Base-by-base conservation (phyloP, 768 basidiomycete species). In the Mycena belliarum region DNA sequence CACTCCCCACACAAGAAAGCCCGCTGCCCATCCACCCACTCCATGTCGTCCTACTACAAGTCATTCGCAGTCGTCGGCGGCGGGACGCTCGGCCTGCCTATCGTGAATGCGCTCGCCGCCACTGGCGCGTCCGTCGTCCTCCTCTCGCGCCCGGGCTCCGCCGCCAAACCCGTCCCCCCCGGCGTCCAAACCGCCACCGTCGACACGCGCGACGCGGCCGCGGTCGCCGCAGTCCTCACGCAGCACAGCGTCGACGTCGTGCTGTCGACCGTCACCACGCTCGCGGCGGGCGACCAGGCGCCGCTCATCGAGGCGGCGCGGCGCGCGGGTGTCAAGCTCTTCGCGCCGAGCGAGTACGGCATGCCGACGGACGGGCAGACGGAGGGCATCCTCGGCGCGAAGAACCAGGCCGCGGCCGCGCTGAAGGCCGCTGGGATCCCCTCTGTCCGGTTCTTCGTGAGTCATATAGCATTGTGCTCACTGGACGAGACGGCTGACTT, bases 81-180 rank as follows among this genome's bases (percentile, higher is more conserved):
- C 18, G 60, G 60, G 9, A 45, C 33, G 11, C 8, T 68, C 60
- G 35, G 70, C 66, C 29, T 70, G 61, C 45, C 73, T 63, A 48
- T 68, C 62, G 57, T 77, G 73, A 14, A 49, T 62, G 57, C 79
- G 78, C 53, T 81, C 81, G 26, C 89, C 60, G 55, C 85, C 78
- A 64, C 91, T 20, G 50, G 57, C 7, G 58, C 59, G 20, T 38
- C 59, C 16, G 49, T 64, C 7, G 24, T 69, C 33, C 59, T 66
- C 0, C 57, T 69, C 38, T 59, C 65, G 14, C 62, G 65, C 9
- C 38, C 56, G 3, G 49, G 55, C 2, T 44, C 59, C 23, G 15
- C 35, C 14, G n/a, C 12, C 16, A 61, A 62, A 35, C 35, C 43
- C 6, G 52, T 60, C 21, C 65, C 64, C 12, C 20, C 55, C 2